Evolutionary conservation across 1,139 yeast species (phyloP), one percentile per base, ranked within the genome.

Genomic region (Yamadazyma mexicana): DNA sequence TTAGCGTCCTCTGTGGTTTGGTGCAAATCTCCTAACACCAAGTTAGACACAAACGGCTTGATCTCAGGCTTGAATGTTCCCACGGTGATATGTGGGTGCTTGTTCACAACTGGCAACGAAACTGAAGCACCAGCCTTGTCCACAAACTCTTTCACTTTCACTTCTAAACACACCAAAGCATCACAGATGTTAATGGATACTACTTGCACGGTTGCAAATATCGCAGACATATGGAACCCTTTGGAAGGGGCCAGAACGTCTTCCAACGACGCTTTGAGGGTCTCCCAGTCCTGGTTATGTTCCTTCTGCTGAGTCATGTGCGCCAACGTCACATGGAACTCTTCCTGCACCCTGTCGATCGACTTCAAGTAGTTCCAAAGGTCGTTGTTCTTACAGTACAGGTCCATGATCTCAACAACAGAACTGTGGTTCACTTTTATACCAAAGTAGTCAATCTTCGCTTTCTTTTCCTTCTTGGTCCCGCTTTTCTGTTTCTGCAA

Each of bases 301-400:
- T 38, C 54, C 29, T 59, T 63, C 10, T 62, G 50, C 8, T 64
- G 58, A 12, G 57, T 52, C 0, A 56, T 47, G 56, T 92, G 98
- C 0, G 81, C 77, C 33, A 91, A 58, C 0, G 98, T 92, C 1
- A 91, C 78, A 56, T 92, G 98, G 52, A 88, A 85, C 29, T 69
- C 73, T 0, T 55, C 40, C 50, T 83, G 89, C 0, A 83, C 59
- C 28, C 81, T 62, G 2, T 62, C 50, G 0, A 43, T 47, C 0
- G 54, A 37, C 32, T 67, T 57, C 25, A 69, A 46, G 5, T 39
- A 22, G 7, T 40, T 31, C 67, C 70, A 84, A 37, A 47, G 52
- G 16, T 37, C 47, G 35, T 58, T 50, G 32, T 46, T 42, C 7
- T 25, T 31, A 7, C 57, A 37, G 3, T 38, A 16, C 0, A 24